phyloP scores from a whole-genome alignment of 305 asterid genomes.

The Withania somnifera region DNA sequence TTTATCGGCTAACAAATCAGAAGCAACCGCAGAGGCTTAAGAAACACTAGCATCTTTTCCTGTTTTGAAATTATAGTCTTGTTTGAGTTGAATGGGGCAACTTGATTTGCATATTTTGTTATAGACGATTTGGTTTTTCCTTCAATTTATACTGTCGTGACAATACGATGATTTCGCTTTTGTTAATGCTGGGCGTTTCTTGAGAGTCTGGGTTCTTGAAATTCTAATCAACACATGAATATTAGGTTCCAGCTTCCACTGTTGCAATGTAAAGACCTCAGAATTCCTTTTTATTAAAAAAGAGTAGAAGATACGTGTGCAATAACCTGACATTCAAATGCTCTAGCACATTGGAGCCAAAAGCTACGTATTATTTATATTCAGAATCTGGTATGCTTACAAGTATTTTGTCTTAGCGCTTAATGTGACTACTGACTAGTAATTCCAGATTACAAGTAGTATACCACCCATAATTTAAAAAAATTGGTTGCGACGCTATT shows the following conservation, averaged over 20 bases:
- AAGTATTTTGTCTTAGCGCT: background rate
- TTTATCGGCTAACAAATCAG: conserved; percentile 52
- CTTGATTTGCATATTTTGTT: background rate
- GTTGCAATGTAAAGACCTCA: background rate
- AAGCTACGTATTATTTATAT: background rate
- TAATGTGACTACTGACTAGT: background rate
- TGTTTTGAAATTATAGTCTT: background rate
- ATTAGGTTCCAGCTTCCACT: too few relatives aligned
- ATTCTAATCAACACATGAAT: too few relatives aligned
- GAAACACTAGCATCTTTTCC: conserved; percentile 10
- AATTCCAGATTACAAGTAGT: background rate
- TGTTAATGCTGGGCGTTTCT: background rate
- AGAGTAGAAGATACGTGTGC: background rate
- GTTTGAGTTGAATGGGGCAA: background rate
- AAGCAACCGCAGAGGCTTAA: conserved; percentile 45
- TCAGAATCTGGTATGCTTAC: background rate
- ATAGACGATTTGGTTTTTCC: background rate
- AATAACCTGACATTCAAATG: background rate
- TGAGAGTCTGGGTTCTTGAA: background rate
- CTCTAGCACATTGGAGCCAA: background rate
- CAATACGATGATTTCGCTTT: background rate
- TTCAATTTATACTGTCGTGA: background rate
- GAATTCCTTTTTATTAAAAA: too few relatives aligned
- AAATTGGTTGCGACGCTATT: background rate
- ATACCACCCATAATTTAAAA: background rate